Conservation (phyloP, 805 yeast species). For the Saccharomyces mikatae region DNA sequence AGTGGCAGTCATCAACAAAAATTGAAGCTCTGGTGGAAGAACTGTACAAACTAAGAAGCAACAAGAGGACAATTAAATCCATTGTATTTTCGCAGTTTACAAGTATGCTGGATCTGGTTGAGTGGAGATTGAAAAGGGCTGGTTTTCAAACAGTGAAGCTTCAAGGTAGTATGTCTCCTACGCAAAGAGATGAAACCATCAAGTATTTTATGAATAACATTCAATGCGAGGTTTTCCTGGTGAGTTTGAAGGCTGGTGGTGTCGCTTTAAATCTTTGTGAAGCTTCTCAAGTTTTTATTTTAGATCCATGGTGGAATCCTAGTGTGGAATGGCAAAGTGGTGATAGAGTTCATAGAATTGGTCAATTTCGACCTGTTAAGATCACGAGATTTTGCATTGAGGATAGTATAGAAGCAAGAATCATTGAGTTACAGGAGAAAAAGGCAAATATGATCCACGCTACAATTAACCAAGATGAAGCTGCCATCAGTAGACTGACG, state of each 20-base stretch:
- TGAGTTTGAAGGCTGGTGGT: constrained; percentile 96
- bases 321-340: constrained; percentile 97
- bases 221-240: constrained; percentile 85
- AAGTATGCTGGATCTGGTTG: constrained; percentile 89
- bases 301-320: constrained; percentile 99
- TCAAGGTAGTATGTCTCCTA: constrained; percentile 96
- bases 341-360: constrained; percentile 96
- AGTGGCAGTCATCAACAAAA: constrained; percentile 92
- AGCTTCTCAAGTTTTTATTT: constrained; percentile 89
- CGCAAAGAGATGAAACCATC: constrained; percentile 87
- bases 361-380: constrained; percentile 89
- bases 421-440: constrained; percentile 91
- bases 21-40: constrained; percentile 95
- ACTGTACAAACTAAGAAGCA: constrained; percentile 76
- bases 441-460: constrained; percentile 98
- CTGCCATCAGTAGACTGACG: constrained; percentile 79
- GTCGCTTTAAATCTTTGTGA: constrained; percentile 94
- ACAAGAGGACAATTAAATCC: constrained; percentile 81
- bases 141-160: constrained; percentile 91
- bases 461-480: constrained; percentile 85
- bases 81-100: constrained; percentile 97
- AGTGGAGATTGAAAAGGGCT: constrained; percentile 90
- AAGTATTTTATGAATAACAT: constrained; percentile 88
- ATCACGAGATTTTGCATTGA: constrained; percentile 90
- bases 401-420: constrained; percentile 93